Evolutionary conservation across 331 rosid genomes (phyloP).

Genomic region (Telfairia occidentalis): DNA sequence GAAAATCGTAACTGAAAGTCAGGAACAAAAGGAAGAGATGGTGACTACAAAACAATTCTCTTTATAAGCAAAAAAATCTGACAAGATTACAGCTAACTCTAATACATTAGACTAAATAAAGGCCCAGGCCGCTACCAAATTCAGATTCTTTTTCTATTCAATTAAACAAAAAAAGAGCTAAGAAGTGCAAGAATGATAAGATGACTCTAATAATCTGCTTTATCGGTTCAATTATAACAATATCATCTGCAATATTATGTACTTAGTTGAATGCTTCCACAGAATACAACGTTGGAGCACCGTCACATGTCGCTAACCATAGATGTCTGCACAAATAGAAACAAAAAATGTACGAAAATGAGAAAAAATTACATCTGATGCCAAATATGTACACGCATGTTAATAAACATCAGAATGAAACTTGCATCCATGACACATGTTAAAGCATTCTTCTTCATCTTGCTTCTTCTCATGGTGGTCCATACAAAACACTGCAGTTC

Average conservation of each 20-base stretch:
- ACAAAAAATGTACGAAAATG: background rate
- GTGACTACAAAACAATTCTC: too few relatives aligned
- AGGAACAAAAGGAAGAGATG: background rate
- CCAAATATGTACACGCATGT: background rate
- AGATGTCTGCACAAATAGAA: slow-evolving; percentile 1
- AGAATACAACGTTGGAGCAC: background rate
- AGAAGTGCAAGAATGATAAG: background rate
- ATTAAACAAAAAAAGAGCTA: background rate
- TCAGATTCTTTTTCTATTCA: background rate
- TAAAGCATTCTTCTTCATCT: slow-evolving; percentile 4
- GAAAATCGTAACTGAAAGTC: background rate
- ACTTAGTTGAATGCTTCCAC: slow-evolving; percentile 14
- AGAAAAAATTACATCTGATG: background rate
- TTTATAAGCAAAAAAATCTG: background rate
- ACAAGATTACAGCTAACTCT: background rate
- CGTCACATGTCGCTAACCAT: background rate
- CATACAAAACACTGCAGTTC: background rate
- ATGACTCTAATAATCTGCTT: background rate
- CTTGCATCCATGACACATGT: background rate
- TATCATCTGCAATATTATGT: slow-evolving; percentile 34
- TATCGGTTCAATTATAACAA: slow-evolving; percentile 7
- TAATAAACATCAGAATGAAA: background rate
- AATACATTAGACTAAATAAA: background rate
- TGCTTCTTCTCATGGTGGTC: background rate
- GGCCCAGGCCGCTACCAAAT: background rate